Evolutionary conservation across 306 rosid species (phyloP).

Genomic region (Cucurbita argyrosperma): DNA sequence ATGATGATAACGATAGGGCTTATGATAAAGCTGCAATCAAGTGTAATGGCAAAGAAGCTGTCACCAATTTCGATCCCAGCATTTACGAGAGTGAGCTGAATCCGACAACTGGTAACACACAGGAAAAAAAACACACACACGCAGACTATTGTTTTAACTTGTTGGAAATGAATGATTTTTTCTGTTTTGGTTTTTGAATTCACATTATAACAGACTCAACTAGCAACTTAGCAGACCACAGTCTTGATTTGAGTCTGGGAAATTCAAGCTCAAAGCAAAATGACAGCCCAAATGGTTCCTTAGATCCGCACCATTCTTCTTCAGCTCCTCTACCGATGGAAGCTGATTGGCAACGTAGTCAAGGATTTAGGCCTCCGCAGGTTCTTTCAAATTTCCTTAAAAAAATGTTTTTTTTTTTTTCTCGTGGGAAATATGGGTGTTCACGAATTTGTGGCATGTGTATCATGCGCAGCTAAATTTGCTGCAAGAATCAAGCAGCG

Average conservation of each 20-base stretch:
- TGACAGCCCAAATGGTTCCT: slow-evolving; percentile 10
- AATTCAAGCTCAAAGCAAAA: slow-evolving; percentile 32
- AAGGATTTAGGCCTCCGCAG: slow-evolving; percentile 5
- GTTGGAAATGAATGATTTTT: background rate
- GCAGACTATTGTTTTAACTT: background rate
- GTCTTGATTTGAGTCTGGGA: slow-evolving; percentile 59
- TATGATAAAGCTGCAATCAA: slow-evolving; percentile 98
- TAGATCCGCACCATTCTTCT: slow-evolving; percentile 11
- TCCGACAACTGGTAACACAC: slow-evolving; percentile 32
- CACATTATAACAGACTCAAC: slow-evolving; percentile 22
- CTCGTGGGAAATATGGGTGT: too few species aligned
- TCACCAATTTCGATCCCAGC: slow-evolving; percentile 93
- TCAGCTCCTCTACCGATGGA: background rate
- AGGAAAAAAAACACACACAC: too few species aligned
- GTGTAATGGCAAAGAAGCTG: slow-evolving; percentile 96
- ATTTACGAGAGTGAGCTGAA: slow-evolving; percentile 71
- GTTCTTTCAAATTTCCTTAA: background rate
- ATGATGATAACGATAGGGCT: slow-evolving; percentile 37
- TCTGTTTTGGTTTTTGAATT: background rate
- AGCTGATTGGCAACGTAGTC: background rate
- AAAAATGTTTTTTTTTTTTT: too few species aligned
- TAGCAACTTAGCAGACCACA: slow-evolving; percentile 27
- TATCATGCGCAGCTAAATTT: slow-evolving; percentile 14
- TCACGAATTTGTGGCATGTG: background rate
- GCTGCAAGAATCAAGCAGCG: background rate